phyloP scores from a whole-genome alignment of 148 eudicot genomes.

The Vaccinium myrtillus region DNA sequence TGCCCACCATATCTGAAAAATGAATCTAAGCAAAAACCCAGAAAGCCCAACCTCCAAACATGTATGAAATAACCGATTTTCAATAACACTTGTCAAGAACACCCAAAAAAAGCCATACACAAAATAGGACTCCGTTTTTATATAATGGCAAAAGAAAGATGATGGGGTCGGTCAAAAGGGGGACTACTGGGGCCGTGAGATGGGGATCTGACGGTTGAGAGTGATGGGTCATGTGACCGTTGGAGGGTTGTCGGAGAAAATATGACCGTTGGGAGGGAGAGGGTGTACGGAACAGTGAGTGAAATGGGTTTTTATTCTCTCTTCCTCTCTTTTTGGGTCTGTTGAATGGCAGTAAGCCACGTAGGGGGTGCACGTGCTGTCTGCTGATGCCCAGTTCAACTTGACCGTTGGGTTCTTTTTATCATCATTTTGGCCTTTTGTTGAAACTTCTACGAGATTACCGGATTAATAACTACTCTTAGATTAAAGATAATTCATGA shows the following conservation, averaged over 20 bases:
- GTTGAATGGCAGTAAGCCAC: conserved; percentile 20
- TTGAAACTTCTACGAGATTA: conserved; percentile 1
- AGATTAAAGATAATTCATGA: background rate
- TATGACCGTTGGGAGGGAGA: conserved; percentile 59
- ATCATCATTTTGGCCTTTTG: background rate
- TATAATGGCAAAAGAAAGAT: conserved; percentile 20
- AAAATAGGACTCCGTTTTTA: conserved; percentile 34
- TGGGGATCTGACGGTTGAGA: conserved; percentile 55
- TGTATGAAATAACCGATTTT: conserved; percentile 6
- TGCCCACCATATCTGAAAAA: conserved; percentile 19
- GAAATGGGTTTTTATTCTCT: background rate
- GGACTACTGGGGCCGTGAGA: conserved; percentile 42
- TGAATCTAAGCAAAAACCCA: conserved; percentile 6
- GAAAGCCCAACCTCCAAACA: conserved; percentile 9
- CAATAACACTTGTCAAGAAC: conserved; percentile 16
- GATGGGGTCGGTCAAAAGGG: conserved; percentile 22
- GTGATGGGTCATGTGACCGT: conserved; percentile 38
- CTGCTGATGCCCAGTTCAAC: background rate
- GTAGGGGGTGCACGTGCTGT: conserved; percentile 35
- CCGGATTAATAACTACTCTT: background rate
- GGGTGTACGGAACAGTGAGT: conserved; percentile 32
- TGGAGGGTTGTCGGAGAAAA: conserved; percentile 39
- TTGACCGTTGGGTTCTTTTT: background rate
- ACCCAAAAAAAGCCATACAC: conserved; percentile 39
- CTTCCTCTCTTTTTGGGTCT: background rate